These are phyloP conservation scores for Plasmopara viticola DNA, from an alignment of 352 stramenopile species.

Conservation along the genomic window DNA sequence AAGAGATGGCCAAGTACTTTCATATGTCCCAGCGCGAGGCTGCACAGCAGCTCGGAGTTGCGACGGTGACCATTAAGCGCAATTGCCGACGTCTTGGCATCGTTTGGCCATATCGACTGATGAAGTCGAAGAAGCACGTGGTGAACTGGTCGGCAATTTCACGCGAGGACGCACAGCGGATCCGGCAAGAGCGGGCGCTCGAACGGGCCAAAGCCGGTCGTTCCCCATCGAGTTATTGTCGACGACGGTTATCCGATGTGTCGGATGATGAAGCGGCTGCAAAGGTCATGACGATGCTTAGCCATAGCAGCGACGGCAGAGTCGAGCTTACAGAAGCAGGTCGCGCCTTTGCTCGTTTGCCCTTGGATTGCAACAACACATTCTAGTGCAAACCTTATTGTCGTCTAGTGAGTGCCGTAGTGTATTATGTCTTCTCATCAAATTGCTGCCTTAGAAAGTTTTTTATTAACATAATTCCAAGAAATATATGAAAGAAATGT, in stretches of 20 bases:
- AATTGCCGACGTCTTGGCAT: slow-evolving; percentile 54
- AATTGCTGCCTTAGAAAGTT: too few species aligned
- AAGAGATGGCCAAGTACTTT: slow-evolving; percentile 51
- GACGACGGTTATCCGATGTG: slow-evolving; percentile 8
- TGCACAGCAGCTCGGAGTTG: slow-evolving; percentile 42
- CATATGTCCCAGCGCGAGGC: slow-evolving; percentile 51
- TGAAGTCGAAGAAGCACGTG: slow-evolving; percentile 44
- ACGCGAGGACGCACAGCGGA: slow-evolving; percentile 29
- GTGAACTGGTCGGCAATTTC: slow-evolving; percentile 30
- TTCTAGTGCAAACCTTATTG: neutral
- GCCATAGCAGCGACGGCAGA: slow-evolving; percentile 3
- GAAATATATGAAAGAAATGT: too few species aligned
- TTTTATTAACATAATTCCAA: too few species aligned
- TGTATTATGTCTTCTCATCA: too few species aligned
- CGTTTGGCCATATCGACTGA: slow-evolving; percentile 48
- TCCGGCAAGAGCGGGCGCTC: slow-evolving; percentile 28
- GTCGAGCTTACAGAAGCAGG: slow-evolving; percentile 30
- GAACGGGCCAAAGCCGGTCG: slow-evolving; percentile 27
- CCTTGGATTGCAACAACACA: slow-evolving; percentile 31
- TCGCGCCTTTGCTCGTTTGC: slow-evolving; percentile 36
- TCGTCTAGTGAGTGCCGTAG: too few species aligned
- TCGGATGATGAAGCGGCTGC: slow-evolving; percentile 20
- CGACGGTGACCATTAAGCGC: slow-evolving; percentile 53
- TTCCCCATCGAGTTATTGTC: slow-evolving; percentile 11
- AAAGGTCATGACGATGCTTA: slow-evolving; percentile 26